Evolutionary conservation across 768 basidiomycete species (phyloP).

Genomic region (Panaeolus papilionaceus): DNA sequence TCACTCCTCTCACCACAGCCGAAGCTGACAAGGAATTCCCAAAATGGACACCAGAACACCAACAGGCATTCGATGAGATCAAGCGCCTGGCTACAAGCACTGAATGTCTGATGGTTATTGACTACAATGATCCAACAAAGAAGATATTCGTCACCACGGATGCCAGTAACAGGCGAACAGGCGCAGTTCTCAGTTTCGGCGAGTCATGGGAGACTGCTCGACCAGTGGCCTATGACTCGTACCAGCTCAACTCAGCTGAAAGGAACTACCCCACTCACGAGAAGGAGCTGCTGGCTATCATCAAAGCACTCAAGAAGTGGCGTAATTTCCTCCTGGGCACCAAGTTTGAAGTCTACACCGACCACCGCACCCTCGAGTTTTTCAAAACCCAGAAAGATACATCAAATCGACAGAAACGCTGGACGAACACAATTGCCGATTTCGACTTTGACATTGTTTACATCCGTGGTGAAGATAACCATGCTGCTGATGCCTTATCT

Average conservation of each 20-base stretch:
- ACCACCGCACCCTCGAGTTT: slow-evolving; percentile 41
- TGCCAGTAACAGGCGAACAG: slow-evolving; percentile 34
- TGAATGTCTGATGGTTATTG: too few relatives aligned
- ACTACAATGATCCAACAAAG: too few relatives aligned
- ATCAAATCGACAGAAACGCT: slow-evolving; percentile 35
- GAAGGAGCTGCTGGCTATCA: slow-evolving; percentile 44
- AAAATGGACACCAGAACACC: slow-evolving; percentile 30
- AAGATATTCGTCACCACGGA: slow-evolving; percentile 41
- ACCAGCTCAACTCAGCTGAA: slow-evolving; percentile 30
- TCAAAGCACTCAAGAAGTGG: slow-evolving; percentile 37
- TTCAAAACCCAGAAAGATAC: slow-evolving; percentile 38
- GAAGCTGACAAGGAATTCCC: slow-evolving; percentile 34
- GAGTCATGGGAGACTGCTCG: slow-evolving; percentile 36
- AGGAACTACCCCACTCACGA: slow-evolving; percentile 44
- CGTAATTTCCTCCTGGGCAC: slow-evolving; percentile 24
- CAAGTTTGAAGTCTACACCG: slow-evolving; percentile 36
- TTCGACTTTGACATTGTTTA: slow-evolving; percentile 43
- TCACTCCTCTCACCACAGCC: too few relatives aligned
- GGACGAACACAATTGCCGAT: slow-evolving; percentile 40
- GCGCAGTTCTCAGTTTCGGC: slow-evolving; percentile 37
- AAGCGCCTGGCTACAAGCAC: too few relatives aligned
- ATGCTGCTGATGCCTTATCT: slow-evolving; percentile 43
- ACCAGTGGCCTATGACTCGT: slow-evolving; percentile 38
- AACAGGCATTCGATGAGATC: slow-evolving; percentile 28
- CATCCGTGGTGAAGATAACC: slow-evolving; percentile 40